Conservation (phyloP, 768 basidiomycete genomes). For the Asterophora parasitica region DNA sequence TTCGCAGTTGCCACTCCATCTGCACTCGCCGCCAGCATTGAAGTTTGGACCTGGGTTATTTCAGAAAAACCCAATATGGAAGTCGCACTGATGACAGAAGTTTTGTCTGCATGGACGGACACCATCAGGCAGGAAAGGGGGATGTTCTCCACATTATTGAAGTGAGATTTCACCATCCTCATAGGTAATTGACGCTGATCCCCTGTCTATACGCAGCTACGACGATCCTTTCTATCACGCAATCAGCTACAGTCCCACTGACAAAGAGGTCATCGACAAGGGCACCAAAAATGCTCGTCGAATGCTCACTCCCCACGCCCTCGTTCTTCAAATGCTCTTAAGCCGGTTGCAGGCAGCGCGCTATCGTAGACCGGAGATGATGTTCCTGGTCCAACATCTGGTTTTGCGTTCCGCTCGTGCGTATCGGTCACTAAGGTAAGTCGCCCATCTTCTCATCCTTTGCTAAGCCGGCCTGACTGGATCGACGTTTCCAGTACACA, state of each 20-base stretch:
- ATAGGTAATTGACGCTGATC: neutral
- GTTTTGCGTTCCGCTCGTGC: constrained; percentile 76
- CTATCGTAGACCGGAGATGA: constrained; percentile 79
- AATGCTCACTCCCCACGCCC: constrained; percentile 74
- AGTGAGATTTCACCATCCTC: constrained; percentile 49
- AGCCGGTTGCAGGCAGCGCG: constrained; percentile 93
- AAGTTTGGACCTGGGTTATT: constrained; percentile 96
- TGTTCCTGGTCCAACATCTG: constrained; percentile 81
- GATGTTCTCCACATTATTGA: constrained; percentile 73
- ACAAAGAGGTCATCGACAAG: constrained; percentile 78
- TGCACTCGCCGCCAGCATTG: constrained; percentile 81
- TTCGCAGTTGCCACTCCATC: constrained; percentile 87
- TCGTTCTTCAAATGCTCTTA: constrained; percentile 83
- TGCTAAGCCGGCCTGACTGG: constrained; percentile 1
- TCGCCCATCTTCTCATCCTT: constrained; percentile 10
- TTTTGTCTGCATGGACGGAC: constrained; percentile 82
- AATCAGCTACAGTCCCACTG: constrained; percentile 85
- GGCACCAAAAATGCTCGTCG: constrained; percentile 65
- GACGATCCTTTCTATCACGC: constrained; percentile 85
- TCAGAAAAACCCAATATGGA: constrained; percentile 80
- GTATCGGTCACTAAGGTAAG: constrained; percentile 70
- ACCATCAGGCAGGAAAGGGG: constrained; percentile 77
- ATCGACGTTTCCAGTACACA: constrained; percentile 60
- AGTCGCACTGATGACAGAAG: constrained; percentile 78
- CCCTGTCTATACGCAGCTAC: constrained; percentile 47